Percentiles rank a stretch among this genome's conserved stretches.
phyloP scores from a whole-genome alignment of 2,329 filamentous ascomycete genomes.

The Bisporella sp. region DNA sequence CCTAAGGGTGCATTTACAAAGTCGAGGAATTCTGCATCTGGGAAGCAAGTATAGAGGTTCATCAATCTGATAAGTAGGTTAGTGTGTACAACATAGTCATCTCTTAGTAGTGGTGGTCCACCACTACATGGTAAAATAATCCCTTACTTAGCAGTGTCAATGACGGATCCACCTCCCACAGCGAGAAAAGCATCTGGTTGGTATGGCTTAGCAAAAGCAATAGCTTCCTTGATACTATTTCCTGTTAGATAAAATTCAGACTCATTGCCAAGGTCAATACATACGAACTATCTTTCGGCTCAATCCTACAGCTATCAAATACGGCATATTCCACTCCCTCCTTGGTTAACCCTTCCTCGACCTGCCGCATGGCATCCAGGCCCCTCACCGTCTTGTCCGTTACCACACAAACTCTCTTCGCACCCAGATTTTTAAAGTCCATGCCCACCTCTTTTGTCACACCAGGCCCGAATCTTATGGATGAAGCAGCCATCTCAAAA shows the following conservation, averaged over 20 bases:
- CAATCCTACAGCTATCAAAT: conserved; percentile 73
- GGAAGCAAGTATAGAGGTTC: conserved; percentile 90
- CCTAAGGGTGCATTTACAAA: conserved; percentile 96
- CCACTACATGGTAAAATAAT: background rate
- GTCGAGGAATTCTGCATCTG: conserved; percentile 89
- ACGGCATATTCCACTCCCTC: conserved; percentile 79
- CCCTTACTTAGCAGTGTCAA: conserved; percentile 78
- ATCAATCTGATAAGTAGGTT: conserved; percentile 50
- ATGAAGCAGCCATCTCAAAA: conserved; percentile 96
- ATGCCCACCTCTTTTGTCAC: conserved; percentile 95
- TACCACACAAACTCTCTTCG: conserved; percentile 82
- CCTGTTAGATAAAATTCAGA: background rate
- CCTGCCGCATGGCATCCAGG: conserved; percentile 84
- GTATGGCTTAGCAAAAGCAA: conserved; percentile 76
- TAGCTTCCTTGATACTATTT: conserved; percentile 74
- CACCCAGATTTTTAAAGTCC: conserved; percentile 90
- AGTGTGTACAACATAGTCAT: background rate
- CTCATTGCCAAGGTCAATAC: conserved; percentile 26
- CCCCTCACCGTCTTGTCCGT: conserved; percentile 79
- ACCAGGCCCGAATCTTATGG: conserved; percentile 88
- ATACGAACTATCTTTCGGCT: conserved; percentile 91
- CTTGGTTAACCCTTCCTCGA: conserved; percentile 67
- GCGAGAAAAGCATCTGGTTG: conserved; percentile 84
- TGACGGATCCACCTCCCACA: conserved; percentile 89
- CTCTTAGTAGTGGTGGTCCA: background rate